Evolutionary conservation across 2,329 filamentous ascomycete genomes (phyloP), one percentile per base, ranked within the genome.

Genomic region (Onygenales sp.): DNA sequence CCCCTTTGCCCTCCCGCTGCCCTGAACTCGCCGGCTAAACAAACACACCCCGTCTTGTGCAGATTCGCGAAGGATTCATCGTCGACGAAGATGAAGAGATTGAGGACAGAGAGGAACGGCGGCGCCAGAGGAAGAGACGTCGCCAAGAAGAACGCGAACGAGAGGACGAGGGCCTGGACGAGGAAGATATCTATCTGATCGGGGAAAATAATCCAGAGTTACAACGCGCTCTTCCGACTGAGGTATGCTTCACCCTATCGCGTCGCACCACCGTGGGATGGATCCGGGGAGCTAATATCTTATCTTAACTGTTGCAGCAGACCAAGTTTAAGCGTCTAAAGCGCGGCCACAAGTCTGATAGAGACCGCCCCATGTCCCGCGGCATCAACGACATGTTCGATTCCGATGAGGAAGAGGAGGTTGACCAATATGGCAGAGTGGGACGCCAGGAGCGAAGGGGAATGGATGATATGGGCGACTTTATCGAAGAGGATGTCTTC

Each of bases 321-420:
- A 85, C 86, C 61, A 94, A 95, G 67, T 95, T 94, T 77, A 98
- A 98, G 73, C 87, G 93, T 42, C 82, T 98, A 52, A 98, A 97
- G 77, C 88, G 89, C 59, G 92, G 93, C 52, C 88, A 86, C 58
- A 85, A 89, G 57, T 82, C 81, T 53, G 80, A 89, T 49, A 79
- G 82, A 51, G 68, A 75, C 21, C 76, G 76, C 31, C 76, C 74
- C 60, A 79, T 84, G 59, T 79, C 83, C 42, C 85, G 86, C 56
- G 89, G 86, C 27, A 81, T 97, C 13, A 86, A 90, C 60, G 86
- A 96, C 61, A 97, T 98, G 60, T 98, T 98, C 70, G 91, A 88
- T 37, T 92, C 95, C 60, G 92, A 96, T 51, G 92, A 97, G 57
- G 91, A 95, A 52, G 83, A 49, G 17, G 82, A 79, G 54, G 78